Conservation (phyloP, 2,329 filamentous ascomycete species). For the Cladosporium colombiae region DNA sequence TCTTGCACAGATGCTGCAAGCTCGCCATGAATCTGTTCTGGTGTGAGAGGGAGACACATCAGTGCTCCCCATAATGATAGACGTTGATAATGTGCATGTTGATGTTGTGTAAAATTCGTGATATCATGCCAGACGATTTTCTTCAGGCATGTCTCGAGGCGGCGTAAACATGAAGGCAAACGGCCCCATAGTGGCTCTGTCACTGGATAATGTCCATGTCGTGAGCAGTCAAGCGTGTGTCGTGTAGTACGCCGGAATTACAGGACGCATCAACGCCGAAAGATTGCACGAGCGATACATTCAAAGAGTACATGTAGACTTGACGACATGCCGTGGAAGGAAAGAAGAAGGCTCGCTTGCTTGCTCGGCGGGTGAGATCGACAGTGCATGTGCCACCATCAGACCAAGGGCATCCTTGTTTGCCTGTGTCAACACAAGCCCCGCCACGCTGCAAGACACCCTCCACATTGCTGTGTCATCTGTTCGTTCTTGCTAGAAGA, state of each 20-base stretch:
- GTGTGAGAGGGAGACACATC: not conserved
- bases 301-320: not conserved
- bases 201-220: not conserved
- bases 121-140: too few relatives aligned
- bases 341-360: not conserved
- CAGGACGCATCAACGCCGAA: not conserved
- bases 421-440: conserved; percentile 1
- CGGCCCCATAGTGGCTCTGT: not conserved
- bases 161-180: not conserved
- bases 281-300: not conserved
- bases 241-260: not conserved
- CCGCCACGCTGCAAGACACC: not conserved
- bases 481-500: not conserved
- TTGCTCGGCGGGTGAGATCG: conserved; percentile 7
- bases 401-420: conserved; percentile 3
- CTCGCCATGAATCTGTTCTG: not conserved
- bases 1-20: not conserved
- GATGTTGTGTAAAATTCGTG: too few relatives aligned
- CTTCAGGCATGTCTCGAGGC: not conserved
- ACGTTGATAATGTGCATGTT: too few relatives aligned
- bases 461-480: not conserved
- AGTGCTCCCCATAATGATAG: too few relatives aligned
- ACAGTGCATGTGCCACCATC: conserved; percentile 14
- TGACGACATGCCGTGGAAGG: not conserved
- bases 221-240: not conserved